phyloP scores from a whole-genome alignment of 2,329 filamentous ascomycete genomes.

The Pezicula rhizophila region DNA sequence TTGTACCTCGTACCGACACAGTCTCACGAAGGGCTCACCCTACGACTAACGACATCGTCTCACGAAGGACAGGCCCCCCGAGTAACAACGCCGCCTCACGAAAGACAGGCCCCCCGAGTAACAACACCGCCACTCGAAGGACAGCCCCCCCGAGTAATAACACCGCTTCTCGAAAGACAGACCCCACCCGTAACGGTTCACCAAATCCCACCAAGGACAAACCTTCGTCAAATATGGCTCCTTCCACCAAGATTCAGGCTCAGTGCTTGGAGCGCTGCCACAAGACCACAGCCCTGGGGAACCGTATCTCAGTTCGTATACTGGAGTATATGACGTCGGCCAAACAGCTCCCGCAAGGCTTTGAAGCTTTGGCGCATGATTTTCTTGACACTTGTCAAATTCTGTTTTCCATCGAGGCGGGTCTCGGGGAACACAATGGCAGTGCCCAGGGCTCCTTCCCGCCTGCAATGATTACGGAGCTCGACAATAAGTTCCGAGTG shows the following conservation, averaged over 20 bases:
- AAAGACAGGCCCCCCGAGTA: not conserved
- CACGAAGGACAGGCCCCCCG: not conserved
- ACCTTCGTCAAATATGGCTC: constrained; percentile 8
- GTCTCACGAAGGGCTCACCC: not conserved
- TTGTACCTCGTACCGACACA: constrained; percentile 3
- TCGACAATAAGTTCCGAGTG: constrained; percentile 57
- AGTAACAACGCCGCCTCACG: not conserved
- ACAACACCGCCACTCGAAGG: not conserved
- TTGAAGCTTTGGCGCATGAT: constrained; percentile 55
- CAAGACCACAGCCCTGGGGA: constrained; percentile 52
- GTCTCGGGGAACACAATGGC: constrained; percentile 48
- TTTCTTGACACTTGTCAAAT: constrained; percentile 63
- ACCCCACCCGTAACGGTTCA: not conserved
- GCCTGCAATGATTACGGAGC: constrained; percentile 53
- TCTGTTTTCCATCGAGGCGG: constrained; percentile 63
- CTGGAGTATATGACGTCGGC: constrained; percentile 56
- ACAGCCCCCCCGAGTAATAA: not conserved
- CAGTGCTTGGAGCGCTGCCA: constrained; percentile 44
- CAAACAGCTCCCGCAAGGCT: constrained; percentile 47
- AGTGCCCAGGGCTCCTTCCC: constrained; percentile 51
- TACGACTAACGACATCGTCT: not conserved
- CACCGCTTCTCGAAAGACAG: not conserved
- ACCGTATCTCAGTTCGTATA: constrained; percentile 59
- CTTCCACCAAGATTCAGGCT: constrained; percentile 12
- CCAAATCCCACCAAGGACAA: not conserved